A percentile compares a stretch with the other conserved stretches of the same genome.
Evolutionary conservation across 352 stramenopile species (phyloP).

Genomic region (Phytophthora foliorum): DNA sequence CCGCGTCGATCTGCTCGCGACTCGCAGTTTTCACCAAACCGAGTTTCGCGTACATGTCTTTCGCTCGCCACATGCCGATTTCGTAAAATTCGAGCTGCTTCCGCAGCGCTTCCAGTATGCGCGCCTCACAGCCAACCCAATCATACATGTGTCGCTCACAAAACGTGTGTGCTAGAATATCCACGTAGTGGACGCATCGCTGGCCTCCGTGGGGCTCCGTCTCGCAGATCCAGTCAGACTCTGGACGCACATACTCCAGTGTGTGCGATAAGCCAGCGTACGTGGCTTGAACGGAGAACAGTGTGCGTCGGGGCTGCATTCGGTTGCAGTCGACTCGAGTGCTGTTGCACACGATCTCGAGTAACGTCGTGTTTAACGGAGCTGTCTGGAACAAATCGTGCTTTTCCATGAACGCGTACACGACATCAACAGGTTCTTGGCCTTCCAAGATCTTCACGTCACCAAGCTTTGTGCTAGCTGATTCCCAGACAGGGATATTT

Average conservation of each 20-base stretch:
- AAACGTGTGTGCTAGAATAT: slow-evolving; percentile 69
- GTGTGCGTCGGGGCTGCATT: slow-evolving; percentile 61
- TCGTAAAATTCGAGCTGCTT: slow-evolving; percentile 77
- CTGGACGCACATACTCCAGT: slow-evolving; percentile 80
- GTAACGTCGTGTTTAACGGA: slow-evolving; percentile 78
- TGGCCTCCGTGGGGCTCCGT: slow-evolving; percentile 54
- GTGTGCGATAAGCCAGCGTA: slow-evolving; percentile 76
- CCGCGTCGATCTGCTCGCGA: slow-evolving; percentile 79
- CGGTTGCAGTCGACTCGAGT: slow-evolving; percentile 71
- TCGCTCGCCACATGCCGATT: slow-evolving; percentile 78
- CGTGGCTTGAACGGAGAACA: slow-evolving; percentile 86
- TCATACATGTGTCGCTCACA: slow-evolving; percentile 81
- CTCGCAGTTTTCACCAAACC: slow-evolving; percentile 76
- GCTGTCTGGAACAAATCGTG: slow-evolving; percentile 87
- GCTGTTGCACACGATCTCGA: slow-evolving; percentile 78
- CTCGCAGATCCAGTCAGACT: slow-evolving; percentile 82
- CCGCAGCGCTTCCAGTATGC: slow-evolving; percentile 72
- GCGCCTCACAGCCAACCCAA: slow-evolving; percentile 60
- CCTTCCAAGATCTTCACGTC: slow-evolving; percentile 80
- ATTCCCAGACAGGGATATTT: slow-evolving; percentile 81
- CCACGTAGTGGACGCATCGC: slow-evolving; percentile 80
- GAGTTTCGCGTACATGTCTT: slow-evolving; percentile 86
- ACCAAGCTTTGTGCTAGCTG: slow-evolving; percentile 71
- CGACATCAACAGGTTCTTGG: slow-evolving; percentile 81
- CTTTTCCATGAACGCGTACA: slow-evolving; percentile 90